A percentile compares a stretch with the other conserved stretches of the same genome.
Conservation (phyloP, 2,329 filamentous ascomycete species). For the Fusarium verticillioides region DNA sequence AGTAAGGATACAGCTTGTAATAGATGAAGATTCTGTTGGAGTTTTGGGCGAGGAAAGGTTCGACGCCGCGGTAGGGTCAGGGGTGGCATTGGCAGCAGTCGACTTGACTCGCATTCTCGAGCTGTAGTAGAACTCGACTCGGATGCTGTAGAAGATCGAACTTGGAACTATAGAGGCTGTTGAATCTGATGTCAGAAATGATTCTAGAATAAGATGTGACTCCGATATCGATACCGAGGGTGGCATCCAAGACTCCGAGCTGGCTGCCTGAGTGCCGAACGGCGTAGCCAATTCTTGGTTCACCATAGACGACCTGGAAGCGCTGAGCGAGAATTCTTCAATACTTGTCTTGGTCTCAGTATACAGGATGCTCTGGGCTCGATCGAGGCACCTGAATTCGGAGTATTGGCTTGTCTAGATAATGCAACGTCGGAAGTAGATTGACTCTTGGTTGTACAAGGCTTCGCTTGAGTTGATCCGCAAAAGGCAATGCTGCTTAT, state of each 20-base stretch:
- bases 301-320: neutral
- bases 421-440: neutral
- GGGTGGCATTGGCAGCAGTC: no score
- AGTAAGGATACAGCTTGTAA: neutral
- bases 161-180: neutral
- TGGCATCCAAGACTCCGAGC: neutral
- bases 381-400: neutral
- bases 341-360: neutral
- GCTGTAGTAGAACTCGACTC: neutral
- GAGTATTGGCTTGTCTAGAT: no score
- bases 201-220: neutral
- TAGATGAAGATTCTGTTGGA: neutral
- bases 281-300: neutral
- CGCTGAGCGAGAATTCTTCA: fast-evolving
- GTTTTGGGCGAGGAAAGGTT: fast-evolving
- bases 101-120: neutral
- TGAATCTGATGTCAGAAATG: neutral
- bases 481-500: neutral
- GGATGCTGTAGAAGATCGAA: neutral
- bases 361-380: neutral
- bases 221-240: neutral
- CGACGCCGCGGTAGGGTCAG: neutral
- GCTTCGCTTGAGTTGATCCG: neutral
- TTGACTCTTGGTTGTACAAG: neutral
- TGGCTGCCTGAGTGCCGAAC: neutral